Evolutionary conservation across 768 basidiomycete genomes (phyloP), one percentile per base, ranked within the genome.

Genomic region (Russula sp.): DNA sequence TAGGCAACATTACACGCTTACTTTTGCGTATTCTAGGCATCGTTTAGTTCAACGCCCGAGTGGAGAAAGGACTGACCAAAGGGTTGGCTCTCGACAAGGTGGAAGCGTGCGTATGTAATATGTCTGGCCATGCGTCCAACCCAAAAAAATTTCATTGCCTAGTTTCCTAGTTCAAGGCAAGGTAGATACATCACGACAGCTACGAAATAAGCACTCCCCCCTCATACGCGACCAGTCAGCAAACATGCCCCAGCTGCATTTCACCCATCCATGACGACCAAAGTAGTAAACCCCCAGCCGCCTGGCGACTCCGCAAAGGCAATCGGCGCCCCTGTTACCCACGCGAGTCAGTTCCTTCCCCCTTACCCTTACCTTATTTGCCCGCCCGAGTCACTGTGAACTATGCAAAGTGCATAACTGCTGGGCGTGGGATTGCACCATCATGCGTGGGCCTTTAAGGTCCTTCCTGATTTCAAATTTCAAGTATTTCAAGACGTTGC

Each of bases 1-100:
- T 18, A 6, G 5, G 29, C 18, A 22, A 50, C 20, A 22, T 8
- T 25, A 32, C 18, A 7, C 8, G 39, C 65, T 35, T 46, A 70
- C 70, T 66, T 64, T 72, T 70, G 45, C 71, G 64, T 59, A 67
- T 60, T 34, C 66, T 61, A 47, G 65, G 59, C 65, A 69, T 67
- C n/a, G 59, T 55, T 54, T 7, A 39, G 59, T 55, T 54, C 11
- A 39, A 25, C 32, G 22, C 50, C 13, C 32, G 14, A 46, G 16
- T 10, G 14, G 8, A 29, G 10, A 42, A 50, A 47, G 29, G n/a
- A 3, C n/a, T 16, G 18, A 29, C 16, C 38, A 8, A n/a, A 34
- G 18, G 32, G 6, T 35, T 41, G 38, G 39, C 38, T 41, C 38
- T 29, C 25, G 25, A 6, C 25, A 52, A 36, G 22, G 13, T 36